Evolutionary conservation across 1,284 basidiomycete genomes (phyloP).

Genomic region (Fomitopsis palustris): DNA sequence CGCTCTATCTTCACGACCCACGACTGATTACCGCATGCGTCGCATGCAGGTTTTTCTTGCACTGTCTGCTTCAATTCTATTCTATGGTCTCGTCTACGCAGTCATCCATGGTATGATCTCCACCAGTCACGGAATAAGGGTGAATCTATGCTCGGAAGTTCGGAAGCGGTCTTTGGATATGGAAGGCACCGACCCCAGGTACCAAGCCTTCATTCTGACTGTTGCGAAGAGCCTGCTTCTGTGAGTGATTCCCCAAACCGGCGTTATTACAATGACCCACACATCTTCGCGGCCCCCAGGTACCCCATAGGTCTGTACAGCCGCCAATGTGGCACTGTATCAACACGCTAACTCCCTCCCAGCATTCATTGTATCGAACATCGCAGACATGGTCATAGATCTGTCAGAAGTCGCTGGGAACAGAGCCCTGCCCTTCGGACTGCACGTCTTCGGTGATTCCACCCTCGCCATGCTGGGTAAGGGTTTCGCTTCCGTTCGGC

Average conservation of each 20-base stretch:
- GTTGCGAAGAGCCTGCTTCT: conserved; percentile 66
- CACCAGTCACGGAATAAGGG: conserved; percentile 39
- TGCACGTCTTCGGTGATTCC: conserved; percentile 46
- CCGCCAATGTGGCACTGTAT: not conserved
- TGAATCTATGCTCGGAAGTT: conserved; percentile 44
- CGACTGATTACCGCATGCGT: not conserved
- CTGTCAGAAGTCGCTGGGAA: conserved; percentile 45
- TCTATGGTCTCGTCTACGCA: conserved; percentile 58
- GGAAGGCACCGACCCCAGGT: conserved; percentile 31
- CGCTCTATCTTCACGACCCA: not conserved
- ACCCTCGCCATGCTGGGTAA: conserved; percentile 55
- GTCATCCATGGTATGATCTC: conserved; percentile 50
- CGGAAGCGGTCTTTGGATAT: conserved; percentile 37
- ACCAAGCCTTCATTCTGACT: conserved; percentile 54
- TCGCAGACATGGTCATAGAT: conserved; percentile 55
- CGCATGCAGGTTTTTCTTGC: conserved; percentile 49
- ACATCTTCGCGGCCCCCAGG: conserved; percentile 31
- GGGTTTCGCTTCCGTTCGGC: conserved; percentile 13
- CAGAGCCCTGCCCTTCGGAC: conserved; percentile 40
- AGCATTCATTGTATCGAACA: conserved; percentile 59
- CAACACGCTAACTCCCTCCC: conserved; percentile 7
- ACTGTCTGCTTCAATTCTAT: conserved; percentile 46
- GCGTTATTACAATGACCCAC: not conserved
- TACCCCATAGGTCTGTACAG: conserved; percentile 53
- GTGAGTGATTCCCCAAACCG: conserved; percentile 30